phyloP scores from a whole-genome alignment of 768 basidiomycete genomes.

The Agrocybe praecox region DNA sequence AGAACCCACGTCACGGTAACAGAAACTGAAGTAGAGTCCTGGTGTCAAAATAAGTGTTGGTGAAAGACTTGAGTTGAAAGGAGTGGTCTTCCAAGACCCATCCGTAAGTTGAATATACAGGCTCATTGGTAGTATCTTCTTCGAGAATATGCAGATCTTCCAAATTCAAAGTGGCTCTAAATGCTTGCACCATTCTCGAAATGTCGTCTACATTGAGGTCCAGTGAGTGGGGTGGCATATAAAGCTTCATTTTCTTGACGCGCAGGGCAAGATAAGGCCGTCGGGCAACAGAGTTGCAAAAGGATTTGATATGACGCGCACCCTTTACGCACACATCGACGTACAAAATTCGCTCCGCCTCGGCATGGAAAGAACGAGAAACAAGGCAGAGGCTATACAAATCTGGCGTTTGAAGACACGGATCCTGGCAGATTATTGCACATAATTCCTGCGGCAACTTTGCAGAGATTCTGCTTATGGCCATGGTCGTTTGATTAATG shows the following conservation, averaged over 20 bases:
- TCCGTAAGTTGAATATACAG: constrained; percentile 13
- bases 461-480: neutral
- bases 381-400: constrained; percentile 20
- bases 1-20: too few relatives aligned
- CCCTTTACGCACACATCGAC: constrained; percentile 11
- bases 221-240: constrained; percentile 17
- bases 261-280: constrained; percentile 18
- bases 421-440: constrained; percentile 21
- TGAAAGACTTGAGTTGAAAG: constrained; percentile 21
- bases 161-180: constrained; percentile 16
- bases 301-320: constrained; percentile 18
- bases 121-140: constrained; percentile 1
- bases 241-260: constrained; percentile 12
- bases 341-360: constrained; percentile 26
- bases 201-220: constrained; percentile 20
- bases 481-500: too few relatives aligned
- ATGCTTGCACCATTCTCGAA: constrained; percentile 14
- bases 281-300: constrained; percentile 16
- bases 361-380: constrained; percentile 21
- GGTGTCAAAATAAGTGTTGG: constrained; percentile 23
- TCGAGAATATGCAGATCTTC: constrained; percentile 16
- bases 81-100: constrained; percentile 23
- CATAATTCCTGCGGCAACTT: constrained; percentile 23
- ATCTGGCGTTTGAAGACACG: constrained; percentile 8
- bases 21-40: constrained; percentile 16